Percentiles rank a stretch among this genome's conserved stretches.
These are phyloP conservation scores for Apiospora koreana DNA, from an alignment of 2,329 filamentous ascomycete genomes.

Conservation along the genomic window DNA sequence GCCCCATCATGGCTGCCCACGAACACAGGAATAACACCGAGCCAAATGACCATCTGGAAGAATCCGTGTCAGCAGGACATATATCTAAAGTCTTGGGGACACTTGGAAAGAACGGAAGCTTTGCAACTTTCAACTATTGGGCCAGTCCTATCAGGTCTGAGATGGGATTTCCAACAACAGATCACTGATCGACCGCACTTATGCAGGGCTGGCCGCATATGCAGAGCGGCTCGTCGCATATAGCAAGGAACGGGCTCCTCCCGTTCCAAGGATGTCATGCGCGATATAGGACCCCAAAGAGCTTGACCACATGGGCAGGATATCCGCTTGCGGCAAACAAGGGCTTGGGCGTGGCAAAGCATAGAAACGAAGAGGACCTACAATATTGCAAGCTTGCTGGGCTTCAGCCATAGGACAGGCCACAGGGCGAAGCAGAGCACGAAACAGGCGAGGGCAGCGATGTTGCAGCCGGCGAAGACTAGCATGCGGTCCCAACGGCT, in stretches of 20 bases:
- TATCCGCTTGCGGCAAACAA: background rate
- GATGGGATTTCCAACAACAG: slow-evolving; percentile 20
- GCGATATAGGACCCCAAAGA: slow-evolving; percentile 10
- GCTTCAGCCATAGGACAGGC: slow-evolving; percentile 76
- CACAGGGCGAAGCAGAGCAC: slow-evolving; percentile 90
- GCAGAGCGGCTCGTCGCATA: slow-evolving; percentile 31
- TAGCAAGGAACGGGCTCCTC: background rate
- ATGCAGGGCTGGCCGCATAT: slow-evolving; percentile 30
- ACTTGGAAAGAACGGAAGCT: background rate
- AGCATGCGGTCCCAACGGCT: slow-evolving; percentile 96
- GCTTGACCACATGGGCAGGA: slow-evolving; percentile 15
- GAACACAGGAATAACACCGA: slow-evolving; percentile 87
- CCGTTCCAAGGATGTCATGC: slow-evolving; percentile 9
- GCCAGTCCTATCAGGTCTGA: background rate
- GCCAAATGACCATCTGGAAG: slow-evolving; percentile 87
- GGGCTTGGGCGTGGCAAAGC: background rate
- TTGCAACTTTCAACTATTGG: background rate
- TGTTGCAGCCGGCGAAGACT: slow-evolving; percentile 87
- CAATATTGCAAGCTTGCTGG: slow-evolving; percentile 95
- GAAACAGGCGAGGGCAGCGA: slow-evolving; percentile 89
- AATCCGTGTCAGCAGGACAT: background rate
- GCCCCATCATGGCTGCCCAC: slow-evolving; percentile 94
- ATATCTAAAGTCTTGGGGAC: background rate
- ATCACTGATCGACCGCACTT: slow-evolving; percentile 25
- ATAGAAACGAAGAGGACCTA: slow-evolving; percentile 54